Base-by-base conservation (phyloP, 2,329 filamentous ascomycete genomes). In the Thermochaetoides dissita region DNA sequence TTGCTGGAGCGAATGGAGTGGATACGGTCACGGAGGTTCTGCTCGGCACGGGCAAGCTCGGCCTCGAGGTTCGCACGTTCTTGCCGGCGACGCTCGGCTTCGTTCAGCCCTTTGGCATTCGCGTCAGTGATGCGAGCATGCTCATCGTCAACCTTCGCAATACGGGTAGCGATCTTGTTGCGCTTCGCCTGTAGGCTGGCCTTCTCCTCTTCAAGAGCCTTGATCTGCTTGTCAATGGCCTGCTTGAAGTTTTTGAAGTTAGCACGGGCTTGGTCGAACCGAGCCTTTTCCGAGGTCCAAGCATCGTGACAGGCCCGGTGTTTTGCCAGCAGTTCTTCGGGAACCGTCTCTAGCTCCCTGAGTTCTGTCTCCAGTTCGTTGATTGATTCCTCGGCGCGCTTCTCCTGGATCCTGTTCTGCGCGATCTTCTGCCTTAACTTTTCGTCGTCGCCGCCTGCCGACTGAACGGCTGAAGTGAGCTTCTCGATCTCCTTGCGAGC, bases 401-500 rank as follows among this genome's bases (percentile, higher is more conserved):
- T 76, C 60, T 82, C 81, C 57, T 83, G 81, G 43, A 81, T 81
- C 43, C 74, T 77, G 56, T 84, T 79, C 59, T 88, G 84, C 47
- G 79, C 72, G 37, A 84, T 75, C 58, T 85, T 83, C 56, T 85
- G 80, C 50, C 76, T 72, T 52, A 81, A 72, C 56, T 83, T 81
- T 55, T 88, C 84, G 59, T 89, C 84, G 51, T 76, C 79, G 45
- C 79, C 79, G 47, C 81, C 81, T 10, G 75, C 71, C 32, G 80
- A 80, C 43, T 78, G 69, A 37, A 85, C 73, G 49, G 79, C 77
- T 45, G 70, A 70, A 46, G 74, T 72, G 33, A 84, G 68, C 39
- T 71, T 72, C 53, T 87, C 82, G 48, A 84, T 81, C 53, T 89
- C 84, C 59, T 80, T 84, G 54, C 74, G 79, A 51, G 84, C 63